These are phyloP conservation scores for Lichtheimia ramosa DNA, from an alignment of 371 early-diverging fungal species.

Conservation along the genomic window DNA sequence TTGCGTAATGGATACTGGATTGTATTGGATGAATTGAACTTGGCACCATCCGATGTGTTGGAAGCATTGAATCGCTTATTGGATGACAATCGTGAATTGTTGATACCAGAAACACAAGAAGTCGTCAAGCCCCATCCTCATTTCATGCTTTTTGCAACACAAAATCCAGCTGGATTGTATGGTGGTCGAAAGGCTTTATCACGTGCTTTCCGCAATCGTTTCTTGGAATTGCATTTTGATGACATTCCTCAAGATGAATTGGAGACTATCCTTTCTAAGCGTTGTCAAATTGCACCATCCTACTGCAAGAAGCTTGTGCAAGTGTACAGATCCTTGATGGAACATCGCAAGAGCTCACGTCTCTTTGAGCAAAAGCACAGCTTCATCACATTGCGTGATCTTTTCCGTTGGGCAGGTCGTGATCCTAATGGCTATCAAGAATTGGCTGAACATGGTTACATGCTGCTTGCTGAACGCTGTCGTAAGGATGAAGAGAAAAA, in stretches of 20 bases:
- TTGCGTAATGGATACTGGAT: constrained; percentile 98
- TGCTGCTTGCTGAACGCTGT: constrained; percentile 94
- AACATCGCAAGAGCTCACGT: constrained; percentile 76
- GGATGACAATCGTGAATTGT: constrained; percentile 99
- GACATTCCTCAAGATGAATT: constrained; percentile 92
- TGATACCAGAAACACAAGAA: constrained; percentile 97
- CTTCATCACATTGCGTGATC: constrained; percentile 96
- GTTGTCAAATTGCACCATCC: constrained; percentile 89
- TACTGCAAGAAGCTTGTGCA: constrained; percentile 87
- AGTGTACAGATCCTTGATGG: constrained; percentile 86
- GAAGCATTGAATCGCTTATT: constrained; percentile 99
- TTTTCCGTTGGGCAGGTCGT: constrained; percentile 98
- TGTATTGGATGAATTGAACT: constrained; percentile 99
- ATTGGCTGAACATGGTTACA: constrained; percentile 91
- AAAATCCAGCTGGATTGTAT: constrained; percentile 98
- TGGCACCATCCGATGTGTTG: constrained; percentile 99
- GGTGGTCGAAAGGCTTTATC: constrained; percentile 99
- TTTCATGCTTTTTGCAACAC: constrained; percentile 99
- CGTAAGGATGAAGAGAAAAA: constrained; percentile 84
- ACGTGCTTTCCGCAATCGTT: constrained; percentile 99
- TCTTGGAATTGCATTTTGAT: constrained; percentile 95
- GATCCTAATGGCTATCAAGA: constrained; percentile 76
- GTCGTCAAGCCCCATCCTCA: constrained; percentile 93
- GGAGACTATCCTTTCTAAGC: constrained; percentile 80
- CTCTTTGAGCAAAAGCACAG: constrained; percentile 94